These are phyloP conservation scores for Eucalyptus decipiens DNA, from an alignment of 345 rosid genomes.

Conservation along the genomic window DNA sequence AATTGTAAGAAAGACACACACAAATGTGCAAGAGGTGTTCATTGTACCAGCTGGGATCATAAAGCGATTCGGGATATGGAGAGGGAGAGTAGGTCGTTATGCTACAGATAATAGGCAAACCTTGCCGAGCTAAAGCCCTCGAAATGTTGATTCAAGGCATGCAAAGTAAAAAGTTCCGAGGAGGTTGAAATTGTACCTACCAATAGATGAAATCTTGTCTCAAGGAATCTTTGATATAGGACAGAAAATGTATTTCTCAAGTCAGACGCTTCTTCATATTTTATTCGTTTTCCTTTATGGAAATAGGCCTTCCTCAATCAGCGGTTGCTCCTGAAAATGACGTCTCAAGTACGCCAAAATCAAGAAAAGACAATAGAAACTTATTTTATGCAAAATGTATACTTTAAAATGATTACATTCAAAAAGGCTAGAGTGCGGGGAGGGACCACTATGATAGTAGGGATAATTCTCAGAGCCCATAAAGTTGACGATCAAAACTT, in stretches of 20 bases:
- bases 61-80: neutral
- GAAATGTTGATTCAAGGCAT: neutral
- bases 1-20: neutral
- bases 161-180: neutral
- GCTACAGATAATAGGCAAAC: neutral
- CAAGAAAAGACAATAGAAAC: neutral
- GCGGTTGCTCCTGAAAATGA: neutral
- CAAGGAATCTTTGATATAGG: neutral
- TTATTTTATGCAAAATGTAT: neutral
- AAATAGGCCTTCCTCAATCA: neutral
- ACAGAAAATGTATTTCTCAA: neutral
- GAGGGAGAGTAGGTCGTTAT: neutral
- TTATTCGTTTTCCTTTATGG: neutral
- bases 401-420: neutral
- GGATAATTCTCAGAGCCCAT: neutral
- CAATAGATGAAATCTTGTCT: neutral
- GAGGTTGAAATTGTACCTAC: neutral
- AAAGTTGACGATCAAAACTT: neutral
- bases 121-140: neutral
- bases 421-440: neutral
- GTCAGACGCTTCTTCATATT: neutral
- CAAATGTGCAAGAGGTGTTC: neutral
- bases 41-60: neutral
- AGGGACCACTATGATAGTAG: neutral
- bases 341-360: neutral